A percentile compares a stretch with the other conserved stretches of the same genome.
These are phyloP conservation scores for Hamamelis virginiana DNA, from an alignment of 164 flowering plant genomes.

Conservation along the genomic window DNA sequence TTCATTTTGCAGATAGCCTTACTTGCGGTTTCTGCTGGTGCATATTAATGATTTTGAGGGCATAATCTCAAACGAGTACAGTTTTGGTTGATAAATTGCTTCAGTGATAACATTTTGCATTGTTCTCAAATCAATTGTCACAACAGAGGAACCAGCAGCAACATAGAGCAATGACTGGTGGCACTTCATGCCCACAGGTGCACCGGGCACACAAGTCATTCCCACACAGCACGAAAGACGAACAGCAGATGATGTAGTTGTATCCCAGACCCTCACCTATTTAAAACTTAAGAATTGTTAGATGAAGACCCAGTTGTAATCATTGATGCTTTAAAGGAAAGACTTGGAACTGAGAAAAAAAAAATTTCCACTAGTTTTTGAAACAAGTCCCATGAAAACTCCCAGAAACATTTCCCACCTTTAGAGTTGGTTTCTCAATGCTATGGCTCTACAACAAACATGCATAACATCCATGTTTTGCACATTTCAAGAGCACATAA, in stretches of 20 bases:
- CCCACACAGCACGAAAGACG: slow-evolving; percentile 68
- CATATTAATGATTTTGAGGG: slow-evolving; percentile 60
- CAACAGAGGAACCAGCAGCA: slow-evolving; percentile 58
- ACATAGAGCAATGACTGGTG: slow-evolving; percentile 60
- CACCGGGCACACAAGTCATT: slow-evolving; percentile 43
- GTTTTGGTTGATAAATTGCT: slow-evolving; percentile 26
- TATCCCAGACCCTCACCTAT: slow-evolving; percentile 75
- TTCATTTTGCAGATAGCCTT: slow-evolving; percentile 13
- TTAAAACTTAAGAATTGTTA: background rate
- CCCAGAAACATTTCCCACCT: no score
- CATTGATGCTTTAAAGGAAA: background rate
- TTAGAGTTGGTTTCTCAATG: no score
- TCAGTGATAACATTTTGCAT: slow-evolving; percentile 51
- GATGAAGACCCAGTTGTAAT: background rate
- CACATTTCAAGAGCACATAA: no score
- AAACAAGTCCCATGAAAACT: no score
- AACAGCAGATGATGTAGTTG: slow-evolving; percentile 42
- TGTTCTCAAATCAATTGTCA: slow-evolving; percentile 66
- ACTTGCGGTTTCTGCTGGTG: slow-evolving; percentile 61
- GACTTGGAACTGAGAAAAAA: no score
- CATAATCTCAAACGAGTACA: slow-evolving; percentile 44
- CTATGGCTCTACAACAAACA: no score
- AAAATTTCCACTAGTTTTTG: no score
- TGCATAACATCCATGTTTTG: no score
- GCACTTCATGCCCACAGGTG: slow-evolving; percentile 56